Evolutionary conservation across 768 basidiomycete species (phyloP).

Genomic region (Termitomyces sp.): DNA sequence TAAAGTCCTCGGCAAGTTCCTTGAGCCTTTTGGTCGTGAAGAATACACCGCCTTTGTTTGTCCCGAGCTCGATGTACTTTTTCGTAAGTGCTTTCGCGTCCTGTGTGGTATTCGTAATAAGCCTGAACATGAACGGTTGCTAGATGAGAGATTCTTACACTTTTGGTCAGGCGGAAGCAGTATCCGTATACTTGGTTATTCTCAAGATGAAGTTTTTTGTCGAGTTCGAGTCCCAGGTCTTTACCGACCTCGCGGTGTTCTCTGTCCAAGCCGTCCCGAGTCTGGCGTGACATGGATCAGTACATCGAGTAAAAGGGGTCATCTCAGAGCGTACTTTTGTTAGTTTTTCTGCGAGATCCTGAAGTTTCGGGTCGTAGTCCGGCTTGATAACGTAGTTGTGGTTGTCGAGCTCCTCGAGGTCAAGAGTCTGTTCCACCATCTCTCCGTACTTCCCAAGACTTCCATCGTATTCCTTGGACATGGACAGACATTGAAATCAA

Average conservation of each 20-base stretch:
- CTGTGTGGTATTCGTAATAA: constrained; percentile 34
- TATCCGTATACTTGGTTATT: constrained; percentile 88
- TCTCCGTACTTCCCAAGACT: constrained; percentile 78
- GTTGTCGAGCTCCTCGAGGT: constrained; percentile 78
- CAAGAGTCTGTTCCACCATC: constrained; percentile 96
- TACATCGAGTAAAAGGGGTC: not conserved
- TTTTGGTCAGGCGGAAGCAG: constrained; percentile 89
- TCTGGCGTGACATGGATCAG: constrained; percentile 24
- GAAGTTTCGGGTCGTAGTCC: constrained; percentile 79
- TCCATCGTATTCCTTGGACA: constrained; percentile 61
- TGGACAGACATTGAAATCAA: constrained; percentile 60
- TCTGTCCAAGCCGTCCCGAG: constrained; percentile 76
- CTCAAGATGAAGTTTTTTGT: constrained; percentile 96
- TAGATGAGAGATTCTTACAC: constrained; percentile 46
- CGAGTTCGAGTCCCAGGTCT: constrained; percentile 77
- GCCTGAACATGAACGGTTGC: not conserved
- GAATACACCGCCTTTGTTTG: constrained; percentile 81
- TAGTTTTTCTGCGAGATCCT: constrained; percentile 66
- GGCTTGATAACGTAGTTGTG: constrained; percentile 93
- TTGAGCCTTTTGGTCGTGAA: constrained; percentile 83
- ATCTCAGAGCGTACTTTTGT: constrained; percentile 35
- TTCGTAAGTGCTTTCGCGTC: constrained; percentile 73
- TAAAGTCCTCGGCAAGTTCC: constrained; percentile 66
- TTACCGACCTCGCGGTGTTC: constrained; percentile 71
- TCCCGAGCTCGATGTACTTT: constrained; percentile 79